phyloP scores from a whole-genome alignment of 2,329 filamentous ascomycete genomes.

The Purpureocillium takamizusanense region DNA sequence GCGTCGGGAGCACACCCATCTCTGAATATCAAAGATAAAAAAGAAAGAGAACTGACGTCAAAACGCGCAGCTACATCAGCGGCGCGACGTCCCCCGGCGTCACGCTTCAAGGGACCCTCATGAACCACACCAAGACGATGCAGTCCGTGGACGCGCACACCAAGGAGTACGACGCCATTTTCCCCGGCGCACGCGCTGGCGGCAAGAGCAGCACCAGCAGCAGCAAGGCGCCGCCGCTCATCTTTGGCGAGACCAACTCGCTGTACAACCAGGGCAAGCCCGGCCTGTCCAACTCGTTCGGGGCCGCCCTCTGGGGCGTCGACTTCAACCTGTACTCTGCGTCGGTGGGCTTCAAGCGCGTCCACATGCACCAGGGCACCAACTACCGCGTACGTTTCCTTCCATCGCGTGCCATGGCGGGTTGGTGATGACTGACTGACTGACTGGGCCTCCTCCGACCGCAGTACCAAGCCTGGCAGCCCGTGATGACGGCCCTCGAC shows the following conservation, averaged over 20 bases:
- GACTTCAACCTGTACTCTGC: constrained; percentile 54
- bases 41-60: constrained; percentile 9
- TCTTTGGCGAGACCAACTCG: constrained; percentile 53
- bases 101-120: constrained; percentile 51
- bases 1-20: too few relatives aligned
- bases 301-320: constrained; percentile 54
- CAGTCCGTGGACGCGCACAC: constrained; percentile 31
- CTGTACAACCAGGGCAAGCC: constrained; percentile 53
- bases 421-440: too few relatives aligned
- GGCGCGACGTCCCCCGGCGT: constrained; percentile 50
- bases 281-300: constrained; percentile 55
- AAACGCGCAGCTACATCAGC: constrained; percentile 45
- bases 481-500: constrained; percentile 37
- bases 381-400: constrained; percentile 41
- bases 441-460: neutral
- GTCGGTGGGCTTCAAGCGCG: constrained; percentile 42
- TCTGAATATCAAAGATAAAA: too few relatives aligned
- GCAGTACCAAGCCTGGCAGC: constrained; percentile 51
- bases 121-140: constrained; percentile 51
- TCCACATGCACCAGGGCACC: constrained; percentile 57
- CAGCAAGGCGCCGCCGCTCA: constrained; percentile 32
- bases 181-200: constrained; percentile 3
- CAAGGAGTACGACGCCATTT: constrained; percentile 34
- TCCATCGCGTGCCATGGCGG: neutral
- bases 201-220: neutral